A percentile compares a stretch with the other conserved stretches of the same genome.
Conservation (phyloP, 345 rosid genomes). For the Eucalyptus cloeziana region DNA sequence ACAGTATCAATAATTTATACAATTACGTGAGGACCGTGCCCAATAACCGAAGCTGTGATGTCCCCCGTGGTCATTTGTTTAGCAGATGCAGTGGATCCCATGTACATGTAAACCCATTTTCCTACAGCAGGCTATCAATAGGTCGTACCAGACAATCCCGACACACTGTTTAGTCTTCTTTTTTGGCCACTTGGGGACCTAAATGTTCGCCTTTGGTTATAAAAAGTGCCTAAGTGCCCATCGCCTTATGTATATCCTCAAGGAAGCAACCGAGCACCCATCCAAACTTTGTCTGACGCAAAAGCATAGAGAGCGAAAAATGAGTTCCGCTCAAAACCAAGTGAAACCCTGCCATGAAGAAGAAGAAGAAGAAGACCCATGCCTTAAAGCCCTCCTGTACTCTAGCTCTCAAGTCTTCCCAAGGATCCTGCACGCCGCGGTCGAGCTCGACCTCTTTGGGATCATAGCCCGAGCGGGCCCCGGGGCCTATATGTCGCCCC, state of each 20-base stretch:
- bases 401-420: constrained; percentile 16
- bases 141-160: too few relatives aligned
- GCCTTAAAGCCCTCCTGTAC: not conserved
- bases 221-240: not conserved
- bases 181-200: not conserved
- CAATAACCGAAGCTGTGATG: too few relatives aligned
- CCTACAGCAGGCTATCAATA: not conserved
- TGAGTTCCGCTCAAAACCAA: not conserved
- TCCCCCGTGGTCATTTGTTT: too few relatives aligned
- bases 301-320: not conserved
- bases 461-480: constrained; percentile 19
- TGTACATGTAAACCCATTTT: not conserved
- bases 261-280: not conserved
- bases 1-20: too few relatives aligned
- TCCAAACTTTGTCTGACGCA: not conserved
- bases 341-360: not conserved
- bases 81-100: not conserved
- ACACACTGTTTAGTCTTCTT: too few relatives aligned
- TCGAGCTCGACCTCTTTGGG: constrained; percentile 36
- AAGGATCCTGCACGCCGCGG: constrained; percentile 34
- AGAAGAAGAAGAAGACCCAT: not conserved
- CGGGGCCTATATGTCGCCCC: constrained; percentile 23
- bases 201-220: not conserved
- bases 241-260: not conserved
- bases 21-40: too few relatives aligned